phyloP scores from a whole-genome alignment of 129 eudicot species.

The Artemisia annua region DNA sequence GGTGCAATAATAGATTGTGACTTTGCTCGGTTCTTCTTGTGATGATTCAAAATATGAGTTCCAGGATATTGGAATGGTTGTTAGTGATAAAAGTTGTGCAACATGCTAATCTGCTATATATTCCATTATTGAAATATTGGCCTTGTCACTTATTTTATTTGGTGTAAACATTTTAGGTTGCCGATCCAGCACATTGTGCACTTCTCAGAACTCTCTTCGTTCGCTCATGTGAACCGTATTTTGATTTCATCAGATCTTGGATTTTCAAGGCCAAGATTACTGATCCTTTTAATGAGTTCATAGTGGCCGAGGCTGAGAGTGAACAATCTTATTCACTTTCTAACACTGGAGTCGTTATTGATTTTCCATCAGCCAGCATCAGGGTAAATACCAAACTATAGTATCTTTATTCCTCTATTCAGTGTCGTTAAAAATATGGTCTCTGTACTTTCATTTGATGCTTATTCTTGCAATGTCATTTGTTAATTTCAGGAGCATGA shows the following conservation, averaged over 20 bases:
- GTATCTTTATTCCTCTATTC: slow-evolving; percentile 11
- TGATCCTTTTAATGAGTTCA: slow-evolving; percentile 80
- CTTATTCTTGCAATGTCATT: slow-evolving; percentile 31
- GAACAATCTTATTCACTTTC: slow-evolving; percentile 36
- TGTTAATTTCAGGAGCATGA: slow-evolving; percentile 61
- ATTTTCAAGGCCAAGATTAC: slow-evolving; percentile 74
- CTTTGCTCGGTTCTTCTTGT: slow-evolving; percentile 1
- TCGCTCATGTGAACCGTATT: slow-evolving; percentile 86
- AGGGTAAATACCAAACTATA: slow-evolving; percentile 54
- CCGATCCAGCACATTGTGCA: slow-evolving; percentile 71
- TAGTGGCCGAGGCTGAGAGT: slow-evolving; percentile 50
- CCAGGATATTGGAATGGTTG: slow-evolving; percentile 14
- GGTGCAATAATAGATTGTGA: neutral
- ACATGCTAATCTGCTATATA: neutral
- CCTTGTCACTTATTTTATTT: neutral
- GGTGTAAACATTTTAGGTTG: slow-evolving; percentile 55
- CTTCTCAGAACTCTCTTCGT: slow-evolving; percentile 81
- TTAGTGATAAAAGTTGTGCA: slow-evolving; percentile 14
- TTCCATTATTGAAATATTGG: neutral
- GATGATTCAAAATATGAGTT: slow-evolving; percentile 4
- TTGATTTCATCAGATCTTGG: slow-evolving; percentile 83
- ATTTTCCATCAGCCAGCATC: slow-evolving; percentile 54
- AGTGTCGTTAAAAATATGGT: slow-evolving; percentile 9
- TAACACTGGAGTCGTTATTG: slow-evolving; percentile 41
- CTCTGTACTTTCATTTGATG: neutral